Evolutionary conservation across 306 rosid genomes (phyloP).

Genomic region (Cucumis sativus): DNA sequence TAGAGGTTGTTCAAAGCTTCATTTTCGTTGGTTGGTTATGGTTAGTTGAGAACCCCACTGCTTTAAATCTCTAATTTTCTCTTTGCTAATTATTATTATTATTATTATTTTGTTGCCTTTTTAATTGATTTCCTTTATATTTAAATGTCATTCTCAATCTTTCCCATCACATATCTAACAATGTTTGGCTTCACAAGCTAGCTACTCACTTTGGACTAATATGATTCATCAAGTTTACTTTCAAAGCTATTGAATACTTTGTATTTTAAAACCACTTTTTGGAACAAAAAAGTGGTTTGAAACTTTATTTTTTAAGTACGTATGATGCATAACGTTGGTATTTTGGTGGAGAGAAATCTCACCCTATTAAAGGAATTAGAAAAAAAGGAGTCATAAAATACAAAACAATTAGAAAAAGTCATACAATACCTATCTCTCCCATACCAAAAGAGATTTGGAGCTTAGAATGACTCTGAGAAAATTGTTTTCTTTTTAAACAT

Average conservation of each 20-base stretch:
- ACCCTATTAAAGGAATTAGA: too few relatives aligned
- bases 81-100: background rate
- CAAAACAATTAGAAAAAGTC: too few relatives aligned
- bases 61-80: background rate
- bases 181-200: background rate
- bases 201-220: background rate
- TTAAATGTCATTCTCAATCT: background rate
- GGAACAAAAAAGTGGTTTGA: background rate
- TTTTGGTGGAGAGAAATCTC: too few relatives aligned
- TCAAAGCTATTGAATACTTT: background rate
- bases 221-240: background rate
- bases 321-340: too few relatives aligned
- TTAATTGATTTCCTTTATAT: background rate
- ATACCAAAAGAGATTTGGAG: too few relatives aligned
- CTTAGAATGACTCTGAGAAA: too few relatives aligned
- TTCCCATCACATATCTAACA: background rate
- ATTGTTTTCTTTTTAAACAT: too few relatives aligned
- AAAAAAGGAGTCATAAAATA: too few relatives aligned
- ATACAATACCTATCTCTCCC: too few relatives aligned
- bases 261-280: background rate
- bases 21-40: conserved; percentile 37
- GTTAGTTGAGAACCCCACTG: conserved; percentile 21
- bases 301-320: background rate
- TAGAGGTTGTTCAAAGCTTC: conserved; percentile 17
- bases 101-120: background rate